phyloP scores from a whole-genome alignment of 495 filamentous ascomycete genomes.

The Penicillium angulare region DNA sequence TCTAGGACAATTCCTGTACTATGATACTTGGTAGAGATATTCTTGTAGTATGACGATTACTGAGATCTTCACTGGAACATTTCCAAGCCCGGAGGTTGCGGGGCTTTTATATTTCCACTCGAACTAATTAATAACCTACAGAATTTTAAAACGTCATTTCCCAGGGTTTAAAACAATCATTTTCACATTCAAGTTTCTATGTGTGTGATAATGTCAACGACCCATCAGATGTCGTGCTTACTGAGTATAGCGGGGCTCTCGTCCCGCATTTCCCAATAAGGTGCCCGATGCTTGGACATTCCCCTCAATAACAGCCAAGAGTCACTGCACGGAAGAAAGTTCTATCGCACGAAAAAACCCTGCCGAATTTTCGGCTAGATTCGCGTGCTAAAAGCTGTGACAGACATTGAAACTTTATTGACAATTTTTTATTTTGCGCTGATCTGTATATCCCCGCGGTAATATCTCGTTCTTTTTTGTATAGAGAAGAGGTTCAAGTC shows the following conservation, averaged over 20 bases:
- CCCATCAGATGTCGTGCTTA: conserved; percentile 23
- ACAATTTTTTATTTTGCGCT: no score
- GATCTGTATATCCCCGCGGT: no score
- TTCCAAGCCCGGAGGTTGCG: no score
- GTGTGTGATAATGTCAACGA: conserved; percentile 8
- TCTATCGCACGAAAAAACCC: not conserved
- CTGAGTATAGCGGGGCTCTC: conserved; percentile 1
- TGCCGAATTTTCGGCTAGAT: not conserved
- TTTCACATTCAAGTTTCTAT: not conserved
- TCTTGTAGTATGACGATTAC: no score
- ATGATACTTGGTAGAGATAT: no score
- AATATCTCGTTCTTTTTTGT: not conserved
- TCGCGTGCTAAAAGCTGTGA: not conserved
- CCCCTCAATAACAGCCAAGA: no score
- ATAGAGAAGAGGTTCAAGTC: not conserved
- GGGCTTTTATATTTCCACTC: not conserved
- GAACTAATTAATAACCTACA: no score
- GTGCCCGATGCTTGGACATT: conserved; percentile 26
- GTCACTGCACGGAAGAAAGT: no score
- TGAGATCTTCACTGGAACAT: not conserved
- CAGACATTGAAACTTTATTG: no score
- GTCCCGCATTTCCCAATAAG: conserved; percentile 15
- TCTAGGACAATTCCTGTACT: no score
- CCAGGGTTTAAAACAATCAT: not conserved
- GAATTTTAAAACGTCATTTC: conserved; percentile 4